Base-by-base conservation (phyloP, 768 basidiomycete genomes). In the Chalciporus sphaerocephalus region DNA sequence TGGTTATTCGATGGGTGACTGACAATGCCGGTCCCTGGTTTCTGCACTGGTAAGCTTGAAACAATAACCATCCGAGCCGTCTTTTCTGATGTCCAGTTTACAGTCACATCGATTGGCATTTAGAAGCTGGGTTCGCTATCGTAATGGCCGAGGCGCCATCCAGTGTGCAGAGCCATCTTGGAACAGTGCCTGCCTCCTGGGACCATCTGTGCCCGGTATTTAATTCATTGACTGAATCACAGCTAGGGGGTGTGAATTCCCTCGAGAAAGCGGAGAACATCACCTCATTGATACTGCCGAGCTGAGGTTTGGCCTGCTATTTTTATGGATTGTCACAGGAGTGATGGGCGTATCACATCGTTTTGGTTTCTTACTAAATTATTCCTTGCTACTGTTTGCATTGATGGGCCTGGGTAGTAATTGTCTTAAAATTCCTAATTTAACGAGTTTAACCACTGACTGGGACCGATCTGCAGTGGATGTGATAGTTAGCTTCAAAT, bases 1-100 rank as follows among this genome's bases (percentile, higher is more conserved):
- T 76, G 35, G 70, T 74, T 7, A 64, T 85, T 27, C 74, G 82
- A 34, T 85, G 77, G 60, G 62, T 68, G 16, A 81, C 82, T 2
- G 78, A 85, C 52, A 85, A 86, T 58, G 66, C 80, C 1, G 83
- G 84, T 6, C 73, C 77, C 9, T 81, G 79, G 75, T 65, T 74
- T 50, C 48, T 74, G 33, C 74, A 75, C 46, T 74, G 63, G 62
- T 64, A 44, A 35, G 24, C 24, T 11, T 42, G 17, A 15, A 39
- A 11, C n/a, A 35, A 5, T 28, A 13, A 7, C 2, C 15, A 30
- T 18, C 6, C n/a, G n/a, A 16, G 15, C 16, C 11, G 20, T 17
- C 1, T 27, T 15, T 46, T 6, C 30, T 54, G 35, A 53, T 30
- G 9, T 20, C 10, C 13, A n/a, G 6, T 6, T 15, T 18, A 44